Evolutionary conservation across 1,284 basidiomycete genomes (phyloP).

Genomic region (Tremellales sp.): DNA sequence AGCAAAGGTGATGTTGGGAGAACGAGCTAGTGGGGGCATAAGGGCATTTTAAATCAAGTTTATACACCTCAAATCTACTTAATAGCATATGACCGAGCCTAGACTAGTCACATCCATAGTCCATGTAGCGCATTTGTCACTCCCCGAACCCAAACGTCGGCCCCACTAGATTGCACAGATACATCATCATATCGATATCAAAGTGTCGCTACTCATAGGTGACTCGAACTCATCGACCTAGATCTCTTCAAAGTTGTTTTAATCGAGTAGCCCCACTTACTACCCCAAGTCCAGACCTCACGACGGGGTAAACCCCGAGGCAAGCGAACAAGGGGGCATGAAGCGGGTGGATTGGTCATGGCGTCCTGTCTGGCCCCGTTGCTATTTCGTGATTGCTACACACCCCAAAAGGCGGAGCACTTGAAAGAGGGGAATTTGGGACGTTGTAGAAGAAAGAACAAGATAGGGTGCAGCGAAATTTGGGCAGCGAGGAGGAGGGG

Average conservation of each 20-base stretch:
- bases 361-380: constrained; percentile 39
- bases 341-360: constrained; percentile 14
- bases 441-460: constrained; percentile 13
- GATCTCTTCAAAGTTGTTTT: constrained; percentile 42
- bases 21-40: not conserved
- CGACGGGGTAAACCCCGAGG: not conserved
- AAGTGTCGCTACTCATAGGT: constrained; percentile 40
- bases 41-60: not conserved
- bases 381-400: constrained; percentile 18
- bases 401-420: constrained; percentile 14
- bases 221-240: constrained; percentile 36
- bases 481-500: not conserved
- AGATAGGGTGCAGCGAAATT: not conserved
- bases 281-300: not conserved
- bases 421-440: constrained; percentile 32
- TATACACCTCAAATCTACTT: no score
- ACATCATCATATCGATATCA: no score
- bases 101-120: no score
- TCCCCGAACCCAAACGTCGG: no score
- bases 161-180: no score
- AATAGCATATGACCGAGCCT: no score
- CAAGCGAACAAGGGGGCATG: not conserved
- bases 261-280: constrained; percentile 24
- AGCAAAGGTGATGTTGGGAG: not conserved
- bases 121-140: no score